A percentile compares a stretch with the other conserved stretches of the same genome.
phyloP scores from a whole-genome alignment of 2,329 filamentous ascomycete species.

The Nannizzia gypsea region DNA sequence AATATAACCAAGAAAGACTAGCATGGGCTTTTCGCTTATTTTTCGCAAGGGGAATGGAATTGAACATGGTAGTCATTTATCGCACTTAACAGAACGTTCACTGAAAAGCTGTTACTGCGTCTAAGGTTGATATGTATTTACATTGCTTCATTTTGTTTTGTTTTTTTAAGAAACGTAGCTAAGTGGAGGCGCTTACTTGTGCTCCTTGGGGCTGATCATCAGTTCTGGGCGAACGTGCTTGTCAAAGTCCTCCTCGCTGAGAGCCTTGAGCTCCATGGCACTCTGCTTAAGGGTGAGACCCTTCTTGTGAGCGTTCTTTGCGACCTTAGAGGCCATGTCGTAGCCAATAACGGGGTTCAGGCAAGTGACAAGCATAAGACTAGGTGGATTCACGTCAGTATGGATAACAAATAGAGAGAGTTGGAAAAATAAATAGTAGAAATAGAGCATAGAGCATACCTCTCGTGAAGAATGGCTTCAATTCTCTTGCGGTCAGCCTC shows the following conservation, averaged over 20 bases:
- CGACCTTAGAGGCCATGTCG: conserved; percentile 92
- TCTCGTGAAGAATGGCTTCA: conserved; percentile 79
- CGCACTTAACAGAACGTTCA: background rate
- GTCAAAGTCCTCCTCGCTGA: conserved; percentile 84
- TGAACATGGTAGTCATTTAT: background rate
- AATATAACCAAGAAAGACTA: too few relatives aligned
- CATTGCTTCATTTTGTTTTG: background rate
- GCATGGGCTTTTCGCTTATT: too few relatives aligned
- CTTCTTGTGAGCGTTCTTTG: conserved; percentile 99
- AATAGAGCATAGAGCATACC: conserved; percentile 44
- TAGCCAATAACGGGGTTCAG: conserved; percentile 96
- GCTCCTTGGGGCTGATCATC: conserved; percentile 76
- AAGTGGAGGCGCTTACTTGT: conserved; percentile 35
- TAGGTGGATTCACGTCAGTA: conserved; percentile 27
- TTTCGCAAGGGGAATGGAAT: background rate
- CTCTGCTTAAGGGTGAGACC: conserved; percentile 85
- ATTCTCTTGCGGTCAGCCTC: conserved; percentile 93
- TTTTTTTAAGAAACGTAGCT: background rate
- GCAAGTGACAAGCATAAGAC: conserved; percentile 96
- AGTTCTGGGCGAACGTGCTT: conserved; percentile 80
- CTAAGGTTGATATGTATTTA: conserved; percentile 1
- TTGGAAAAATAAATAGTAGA: conserved; percentile 25
- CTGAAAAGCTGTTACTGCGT: background rate
- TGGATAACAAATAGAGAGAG: background rate
- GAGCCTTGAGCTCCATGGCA: conserved; percentile 81